Base-by-base conservation (phyloP, 2,329 filamentous ascomycete species). In the Trichoderma oligosporum region DNA sequence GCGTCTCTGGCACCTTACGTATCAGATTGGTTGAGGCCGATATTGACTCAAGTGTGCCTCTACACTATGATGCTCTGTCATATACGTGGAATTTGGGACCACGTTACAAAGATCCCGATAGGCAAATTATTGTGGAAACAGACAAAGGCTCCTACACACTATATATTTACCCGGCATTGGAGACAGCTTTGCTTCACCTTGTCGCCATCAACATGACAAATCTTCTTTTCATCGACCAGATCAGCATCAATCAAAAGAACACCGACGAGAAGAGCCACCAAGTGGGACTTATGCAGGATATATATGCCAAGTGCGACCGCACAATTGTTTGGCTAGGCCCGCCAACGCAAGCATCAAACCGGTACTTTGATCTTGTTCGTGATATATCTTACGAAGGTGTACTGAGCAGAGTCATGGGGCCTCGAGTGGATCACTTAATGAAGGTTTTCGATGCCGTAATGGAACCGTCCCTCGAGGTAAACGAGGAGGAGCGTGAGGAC, bases 181-280 rank as follows among this genome's bases (percentile, higher is more conserved):
- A 72, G 53, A 22, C 60, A 0, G 68, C 68, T 0, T 64, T 72
- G 9, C 47, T 65, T 3, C 61, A 63, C 46, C 57, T 70, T 8
- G 29, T 20, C 20, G 29, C 59, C 16, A 36, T 29, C 14, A 42
- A 48, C 14, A 45, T 35, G 45, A 39, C 58, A 0, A 25, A 57
- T 1, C 60, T 60, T 16, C 24, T 72, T 4, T 72, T 70, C 51
- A 61, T 68, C 1, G 70, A 72, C 44, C 68, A 71, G 18, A 63
- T 70, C 9, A 66, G 69, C 57, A 70, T 71, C 62, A 63, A 71
- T 57, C 68, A 71, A 53, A 7, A 25, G 4, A 56, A 68, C 11
- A 12, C 51, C 0, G 35, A 38, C 0, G 69, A 71, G 39, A 69
- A 68, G 38, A 60, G 60, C 9, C 27, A 46, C 3, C 69, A 71